Evolutionary conservation across 2,329 filamentous ascomycete genomes (phyloP).

Genomic region (Cladophialophora bantiana): DNA sequence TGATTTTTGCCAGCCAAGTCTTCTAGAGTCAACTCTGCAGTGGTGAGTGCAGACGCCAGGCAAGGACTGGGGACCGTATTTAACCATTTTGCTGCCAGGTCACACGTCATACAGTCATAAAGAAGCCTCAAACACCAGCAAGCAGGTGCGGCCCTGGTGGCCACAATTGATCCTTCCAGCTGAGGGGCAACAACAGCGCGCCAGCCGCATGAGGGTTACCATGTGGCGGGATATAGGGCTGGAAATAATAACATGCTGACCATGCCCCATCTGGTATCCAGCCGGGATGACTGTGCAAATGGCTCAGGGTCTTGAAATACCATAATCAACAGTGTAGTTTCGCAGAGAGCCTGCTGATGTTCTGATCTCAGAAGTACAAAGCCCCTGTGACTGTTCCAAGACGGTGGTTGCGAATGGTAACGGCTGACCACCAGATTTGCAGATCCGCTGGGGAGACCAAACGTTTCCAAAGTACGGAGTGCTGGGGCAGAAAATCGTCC

Average conservation of each 20-base stretch:
- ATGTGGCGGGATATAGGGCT: conserved; percentile 3
- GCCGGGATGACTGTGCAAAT: conserved; percentile 11
- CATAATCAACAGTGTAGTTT: neutral
- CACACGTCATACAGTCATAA: conserved; percentile 15
- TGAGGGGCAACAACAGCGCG: conserved; percentile 15
- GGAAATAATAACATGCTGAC: conserved; percentile 20
- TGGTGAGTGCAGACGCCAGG: neutral
- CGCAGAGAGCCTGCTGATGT: neutral
- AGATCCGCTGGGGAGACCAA: neutral
- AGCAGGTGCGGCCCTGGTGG: neutral
- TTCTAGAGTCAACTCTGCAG: neutral
- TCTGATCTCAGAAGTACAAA: conserved; percentile 17
- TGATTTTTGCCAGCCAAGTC: neutral
- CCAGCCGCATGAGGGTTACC: neutral
- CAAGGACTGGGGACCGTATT: neutral
- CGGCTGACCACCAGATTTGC: conserved; percentile 17
- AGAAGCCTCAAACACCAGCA: neutral
- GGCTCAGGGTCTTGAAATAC: neutral
- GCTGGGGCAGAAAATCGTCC: neutral
- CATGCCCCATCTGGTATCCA: conserved; percentile 8
- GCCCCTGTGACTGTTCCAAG: neutral
- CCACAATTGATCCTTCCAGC: conserved; percentile 7
- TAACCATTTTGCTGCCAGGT: conserved; percentile 1
- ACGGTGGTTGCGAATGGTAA: conserved; percentile 6
- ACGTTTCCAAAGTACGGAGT: neutral